Percentiles rank a stretch among this genome's conserved stretches.
These are phyloP conservation scores for Eutypella sp. DNA, from an alignment of 2,329 filamentous ascomycete species.

Conservation along the genomic window DNA sequence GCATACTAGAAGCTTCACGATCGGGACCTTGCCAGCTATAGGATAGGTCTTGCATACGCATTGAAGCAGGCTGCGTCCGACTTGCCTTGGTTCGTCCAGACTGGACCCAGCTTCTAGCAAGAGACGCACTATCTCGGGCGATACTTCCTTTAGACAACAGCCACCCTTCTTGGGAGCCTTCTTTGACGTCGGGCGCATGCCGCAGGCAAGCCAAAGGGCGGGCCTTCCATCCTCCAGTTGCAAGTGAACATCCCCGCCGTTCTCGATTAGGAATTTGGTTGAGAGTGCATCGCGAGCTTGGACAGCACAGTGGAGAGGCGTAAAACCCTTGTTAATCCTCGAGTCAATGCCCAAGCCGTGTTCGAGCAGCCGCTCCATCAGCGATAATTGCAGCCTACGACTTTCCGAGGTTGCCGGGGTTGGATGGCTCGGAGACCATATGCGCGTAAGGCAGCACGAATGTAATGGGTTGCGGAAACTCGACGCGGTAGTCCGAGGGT, in stretches of 20 bases:
- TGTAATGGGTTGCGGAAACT: neutral
- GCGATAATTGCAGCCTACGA: neutral
- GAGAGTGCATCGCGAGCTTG: neutral
- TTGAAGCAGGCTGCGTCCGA: neutral
- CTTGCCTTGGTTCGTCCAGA: neutral
- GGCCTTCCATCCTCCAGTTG: neutral
- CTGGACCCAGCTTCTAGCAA: neutral
- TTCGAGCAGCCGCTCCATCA: neutral
- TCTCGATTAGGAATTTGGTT: neutral
- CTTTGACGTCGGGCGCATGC: neutral
- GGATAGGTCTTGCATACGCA: neutral
- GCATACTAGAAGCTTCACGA: neutral
- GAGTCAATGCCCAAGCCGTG: neutral
- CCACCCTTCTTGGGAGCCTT: neutral
- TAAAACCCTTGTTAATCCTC: neutral
- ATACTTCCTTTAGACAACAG: neutral
- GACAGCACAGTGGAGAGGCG: neutral
- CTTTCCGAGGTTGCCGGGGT: too few species aligned
- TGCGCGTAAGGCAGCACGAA: neutral
- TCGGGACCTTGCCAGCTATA: neutral
- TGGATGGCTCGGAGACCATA: too few species aligned
- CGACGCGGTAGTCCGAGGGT: neutral
- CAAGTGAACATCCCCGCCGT: neutral
- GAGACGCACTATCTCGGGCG: neutral
- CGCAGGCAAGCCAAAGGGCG: neutral